Conservation (phyloP, 2,329 filamentous ascomycete species). For the Botrytis byssoidea region DNA sequence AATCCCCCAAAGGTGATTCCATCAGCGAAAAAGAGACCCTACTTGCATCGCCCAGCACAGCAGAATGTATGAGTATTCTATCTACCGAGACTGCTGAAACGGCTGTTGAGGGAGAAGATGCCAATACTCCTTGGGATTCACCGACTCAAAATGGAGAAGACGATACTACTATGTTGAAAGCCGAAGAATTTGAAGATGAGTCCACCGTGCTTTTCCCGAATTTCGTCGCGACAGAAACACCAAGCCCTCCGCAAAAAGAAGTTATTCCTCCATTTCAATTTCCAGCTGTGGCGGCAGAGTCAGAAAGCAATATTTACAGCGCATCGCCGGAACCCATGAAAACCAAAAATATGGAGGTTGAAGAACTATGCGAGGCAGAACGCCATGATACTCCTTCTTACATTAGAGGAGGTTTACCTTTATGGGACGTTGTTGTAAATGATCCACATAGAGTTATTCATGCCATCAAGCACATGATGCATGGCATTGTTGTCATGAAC, state of each 20-base stretch:
- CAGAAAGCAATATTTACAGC: not conserved
- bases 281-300: not conserved
- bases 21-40: not conserved
- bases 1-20: not conserved
- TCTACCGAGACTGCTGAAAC: slow-evolving; percentile 12
- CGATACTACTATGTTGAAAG: not conserved
- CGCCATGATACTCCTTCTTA: slow-evolving; percentile 19
- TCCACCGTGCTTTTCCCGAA: not conserved
- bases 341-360: not conserved
- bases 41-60: not conserved
- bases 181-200: not conserved
- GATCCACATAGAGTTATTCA: slow-evolving; percentile 18
- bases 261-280: slow-evolving; percentile 3
- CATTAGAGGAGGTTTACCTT: slow-evolving; percentile 6
- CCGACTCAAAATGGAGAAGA: not conserved
- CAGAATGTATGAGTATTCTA: slow-evolving; percentile 13
- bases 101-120: not conserved
- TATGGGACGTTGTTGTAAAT: not conserved
- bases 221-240: not conserved
- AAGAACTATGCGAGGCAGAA: slow-evolving; percentile 12
- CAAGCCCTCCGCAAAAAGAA: not conserved
- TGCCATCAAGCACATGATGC: slow-evolving; percentile 21
- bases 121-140: not conserved
- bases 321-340: not conserved
- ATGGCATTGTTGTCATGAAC: not conserved